Conservation (phyloP, 495 filamentous ascomycete genomes). For the Neurospora pannonica region DNA sequence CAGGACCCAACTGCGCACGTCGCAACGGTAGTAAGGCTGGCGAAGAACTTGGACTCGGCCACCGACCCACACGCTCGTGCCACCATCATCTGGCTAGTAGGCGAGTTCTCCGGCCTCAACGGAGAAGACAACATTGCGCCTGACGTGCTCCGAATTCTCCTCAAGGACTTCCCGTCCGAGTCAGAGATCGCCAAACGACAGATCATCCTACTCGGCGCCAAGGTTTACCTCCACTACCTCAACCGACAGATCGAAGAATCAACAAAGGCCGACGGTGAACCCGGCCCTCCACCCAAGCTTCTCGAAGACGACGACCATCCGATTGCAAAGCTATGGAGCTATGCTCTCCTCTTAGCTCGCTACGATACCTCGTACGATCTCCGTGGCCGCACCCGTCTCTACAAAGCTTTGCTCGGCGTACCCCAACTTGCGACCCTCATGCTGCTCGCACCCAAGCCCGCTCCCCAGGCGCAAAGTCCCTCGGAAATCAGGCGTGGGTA, state of each 20-base stretch:
- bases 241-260: conserved; percentile 45
- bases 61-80: conserved; percentile 79
- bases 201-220: conserved; percentile 84
- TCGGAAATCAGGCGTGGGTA: conserved; percentile 69
- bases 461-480: conserved; percentile 76
- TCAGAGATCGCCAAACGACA: conserved; percentile 79
- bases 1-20: conserved; percentile 69
- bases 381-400: conserved; percentile 79
- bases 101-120: conserved; percentile 77
- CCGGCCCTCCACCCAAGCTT: conserved; percentile 14
- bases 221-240: conserved; percentile 85
- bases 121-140: conserved; percentile 79
- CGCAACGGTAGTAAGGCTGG: conserved; percentile 76
- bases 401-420: conserved; percentile 68
- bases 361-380: conserved; percentile 95
- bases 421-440: conserved; percentile 85
- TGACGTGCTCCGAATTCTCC: conserved; percentile 83
- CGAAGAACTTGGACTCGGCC: conserved; percentile 79
- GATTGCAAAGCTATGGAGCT: conserved; percentile 68
- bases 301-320: conserved; percentile 50
- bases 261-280: conserved; percentile 13
- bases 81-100: conserved; percentile 94
- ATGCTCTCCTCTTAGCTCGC: conserved; percentile 73
- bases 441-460: conserved; percentile 87
- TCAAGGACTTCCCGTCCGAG: conserved; percentile 75